Conservation (phyloP, 805 yeast genomes). For the Metschnikowia picachoensis region DNA sequence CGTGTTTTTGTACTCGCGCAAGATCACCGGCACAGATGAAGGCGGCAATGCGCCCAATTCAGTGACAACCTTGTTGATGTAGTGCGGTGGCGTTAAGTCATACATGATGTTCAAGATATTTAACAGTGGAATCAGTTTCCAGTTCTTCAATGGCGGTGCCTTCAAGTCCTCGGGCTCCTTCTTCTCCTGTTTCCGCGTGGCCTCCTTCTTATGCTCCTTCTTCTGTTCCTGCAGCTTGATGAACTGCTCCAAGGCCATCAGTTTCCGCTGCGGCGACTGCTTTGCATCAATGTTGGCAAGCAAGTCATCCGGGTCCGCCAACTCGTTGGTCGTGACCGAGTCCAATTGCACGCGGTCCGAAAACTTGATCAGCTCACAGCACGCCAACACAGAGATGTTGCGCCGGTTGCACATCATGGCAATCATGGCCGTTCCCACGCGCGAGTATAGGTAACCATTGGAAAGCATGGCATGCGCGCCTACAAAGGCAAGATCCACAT, state of each 20-base stretch:
- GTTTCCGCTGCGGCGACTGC: conserved; percentile 53
- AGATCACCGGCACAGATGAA: conserved; percentile 94
- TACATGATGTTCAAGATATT: conserved; percentile 82
- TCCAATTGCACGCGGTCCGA: conserved; percentile 94
- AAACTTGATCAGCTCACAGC: conserved; percentile 93
- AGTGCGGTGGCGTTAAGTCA: conserved; percentile 91
- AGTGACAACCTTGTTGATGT: conserved; percentile 90
- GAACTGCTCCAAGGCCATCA: conserved; percentile 65
- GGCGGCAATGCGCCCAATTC: conserved; percentile 97
- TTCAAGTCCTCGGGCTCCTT: conserved; percentile 19
- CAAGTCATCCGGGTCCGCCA: conserved; percentile 75
- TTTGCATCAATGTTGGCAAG: conserved; percentile 45
- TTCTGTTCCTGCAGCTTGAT: conserved; percentile 34
- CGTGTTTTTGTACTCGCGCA: conserved; percentile 78
- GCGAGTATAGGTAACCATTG: conserved; percentile 85
- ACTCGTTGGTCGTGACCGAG: conserved; percentile 90
- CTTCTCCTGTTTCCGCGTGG: conserved; percentile 27
- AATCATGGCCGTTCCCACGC: conserved; percentile 92
- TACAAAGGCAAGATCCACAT: conserved; percentile 84
- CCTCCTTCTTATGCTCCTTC: conserved; percentile 30
- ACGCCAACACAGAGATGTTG: conserved; percentile 89
- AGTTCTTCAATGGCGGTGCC: conserved; percentile 47
- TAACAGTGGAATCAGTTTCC: conserved; percentile 61
- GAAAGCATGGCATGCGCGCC: conserved; percentile 98
- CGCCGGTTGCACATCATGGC: conserved; percentile 88